These are phyloP conservation scores for Prunus dulcis DNA, from an alignment of 306 rosid species.

Conservation along the genomic window DNA sequence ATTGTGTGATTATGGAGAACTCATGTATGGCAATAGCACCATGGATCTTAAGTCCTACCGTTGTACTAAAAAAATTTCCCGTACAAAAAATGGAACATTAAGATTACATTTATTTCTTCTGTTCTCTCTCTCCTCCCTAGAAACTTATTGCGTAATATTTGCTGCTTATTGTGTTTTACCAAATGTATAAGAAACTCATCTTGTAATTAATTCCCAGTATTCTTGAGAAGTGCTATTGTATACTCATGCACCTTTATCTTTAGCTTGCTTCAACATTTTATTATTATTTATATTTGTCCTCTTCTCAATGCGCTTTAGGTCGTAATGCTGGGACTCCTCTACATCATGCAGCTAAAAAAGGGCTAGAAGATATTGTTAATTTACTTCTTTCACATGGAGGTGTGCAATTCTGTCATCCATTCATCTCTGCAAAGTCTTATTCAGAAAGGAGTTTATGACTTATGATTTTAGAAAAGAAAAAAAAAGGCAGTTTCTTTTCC, in stretches of 20 bases:
- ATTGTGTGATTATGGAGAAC: background rate
- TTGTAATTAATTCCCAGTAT: background rate
- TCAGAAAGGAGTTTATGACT: background rate
- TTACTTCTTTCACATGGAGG: constrained; percentile 84
- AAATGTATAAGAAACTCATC: background rate
- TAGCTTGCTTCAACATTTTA: background rate
- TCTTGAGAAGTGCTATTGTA: background rate
- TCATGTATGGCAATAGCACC: background rate
- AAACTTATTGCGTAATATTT: background rate
- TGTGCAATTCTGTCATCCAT: constrained; percentile 22
- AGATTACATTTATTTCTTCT: background rate
- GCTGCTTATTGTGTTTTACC: background rate
- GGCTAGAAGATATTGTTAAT: constrained; percentile 66
- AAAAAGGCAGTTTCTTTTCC: background rate
- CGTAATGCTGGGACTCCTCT: constrained; percentile 89
- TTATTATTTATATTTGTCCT: background rate
- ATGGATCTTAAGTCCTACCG: background rate
- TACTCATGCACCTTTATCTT: background rate
- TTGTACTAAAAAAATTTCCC: background rate
- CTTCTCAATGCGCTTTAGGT: constrained; percentile 32
- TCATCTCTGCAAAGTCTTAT: background rate
- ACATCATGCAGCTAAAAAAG: constrained; percentile 97
- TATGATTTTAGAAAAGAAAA: background rate
- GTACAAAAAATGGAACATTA: background rate
- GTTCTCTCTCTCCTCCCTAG: background rate